Evolutionary conservation across 345 rosid genomes (phyloP), one percentile per base, ranked within the genome.

Genomic region (Salix dunnii): DNA sequence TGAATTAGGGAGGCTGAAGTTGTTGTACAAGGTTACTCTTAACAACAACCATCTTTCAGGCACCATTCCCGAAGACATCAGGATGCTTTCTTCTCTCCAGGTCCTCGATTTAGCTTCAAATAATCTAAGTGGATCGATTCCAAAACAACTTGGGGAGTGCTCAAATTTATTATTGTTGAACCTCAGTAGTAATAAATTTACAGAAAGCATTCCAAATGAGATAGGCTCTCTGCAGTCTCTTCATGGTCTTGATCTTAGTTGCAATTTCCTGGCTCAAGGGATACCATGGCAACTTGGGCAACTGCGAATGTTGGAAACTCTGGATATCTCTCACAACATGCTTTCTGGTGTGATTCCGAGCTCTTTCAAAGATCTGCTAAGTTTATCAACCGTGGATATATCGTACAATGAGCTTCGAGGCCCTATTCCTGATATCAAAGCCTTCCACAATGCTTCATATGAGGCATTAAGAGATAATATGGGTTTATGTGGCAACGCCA

Each of bases 91-190:
- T 38, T 40, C 43, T 40, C 43, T 40, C 13, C 10, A 40, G 2
- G 9, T 2, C 43, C 43, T 40, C 2, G 2, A 40, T 40, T 40
- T 40, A 2, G 43, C 43, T 8, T 40, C 3, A 0, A 77, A 77
- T 35, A 71, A 49, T 49, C 58, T 64, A 18, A 43, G 21, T 27
- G 71, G 77, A 64, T 31, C 71, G 5, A 65, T 75, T 62, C 76
- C 76, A 7, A 18, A 51, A 23, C 53, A 72, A 7, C 10, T 78
- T 35, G 81, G 76, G 3, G 53, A 73, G 3, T 49, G 66, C 67
- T 10, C 66, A 8, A 51, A 66, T 1, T 23, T 78, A 2, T 27
- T 64, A 14, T 0, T 8, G 23, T 16, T 76, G 68, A 76, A 68
- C 28, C 38, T 76, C 4, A 76, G 43, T 53, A 13, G 7, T 20